phyloP scores from a whole-genome alignment of 78 protist genomes.

The Guillardia theta region DNA sequence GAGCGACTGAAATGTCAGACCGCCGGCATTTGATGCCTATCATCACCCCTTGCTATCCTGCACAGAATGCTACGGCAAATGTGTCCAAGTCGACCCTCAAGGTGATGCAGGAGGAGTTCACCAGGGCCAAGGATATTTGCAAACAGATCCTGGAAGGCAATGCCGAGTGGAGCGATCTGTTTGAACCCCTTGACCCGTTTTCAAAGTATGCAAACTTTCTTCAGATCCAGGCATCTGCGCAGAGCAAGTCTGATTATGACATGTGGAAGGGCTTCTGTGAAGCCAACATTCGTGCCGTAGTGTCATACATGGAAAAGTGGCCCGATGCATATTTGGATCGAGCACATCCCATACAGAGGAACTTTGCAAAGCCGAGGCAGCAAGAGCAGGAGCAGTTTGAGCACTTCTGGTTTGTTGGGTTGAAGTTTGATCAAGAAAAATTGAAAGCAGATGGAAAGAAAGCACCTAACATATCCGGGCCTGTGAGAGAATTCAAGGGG shows the following conservation, averaged over 20 bases:
- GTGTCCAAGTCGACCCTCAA: not conserved
- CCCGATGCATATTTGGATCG: too few relatives aligned
- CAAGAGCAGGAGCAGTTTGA: not conserved
- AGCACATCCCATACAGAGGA: not conserved
- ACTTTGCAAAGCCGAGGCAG: not conserved
- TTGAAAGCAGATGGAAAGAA: not conserved
- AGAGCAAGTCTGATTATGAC: not conserved
- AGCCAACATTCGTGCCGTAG: not conserved
- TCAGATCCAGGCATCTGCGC: not conserved
- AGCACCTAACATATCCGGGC: not conserved
- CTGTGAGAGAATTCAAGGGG: not conserved
- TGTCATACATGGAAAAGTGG: not conserved
- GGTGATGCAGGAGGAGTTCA: not conserved
- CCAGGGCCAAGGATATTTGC: not conserved
- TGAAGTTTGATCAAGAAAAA: not conserved
- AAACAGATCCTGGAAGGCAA: not conserved
- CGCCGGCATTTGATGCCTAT: slow-evolving; percentile 25
- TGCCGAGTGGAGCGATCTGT: slow-evolving; percentile 4
- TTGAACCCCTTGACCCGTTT: not conserved
- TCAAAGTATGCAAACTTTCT: not conserved
- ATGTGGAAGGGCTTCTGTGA: not conserved
- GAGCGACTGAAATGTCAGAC: not conserved
- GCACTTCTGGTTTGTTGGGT: not conserved
- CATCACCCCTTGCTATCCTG: slow-evolving; percentile 32
- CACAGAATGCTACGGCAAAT: not conserved